A percentile compares a stretch with the other conserved stretches of the same genome.
These are phyloP conservation scores for Aspergillus pseudonomiae DNA, from an alignment of 2,329 filamentous ascomycete species.

Conservation along the genomic window DNA sequence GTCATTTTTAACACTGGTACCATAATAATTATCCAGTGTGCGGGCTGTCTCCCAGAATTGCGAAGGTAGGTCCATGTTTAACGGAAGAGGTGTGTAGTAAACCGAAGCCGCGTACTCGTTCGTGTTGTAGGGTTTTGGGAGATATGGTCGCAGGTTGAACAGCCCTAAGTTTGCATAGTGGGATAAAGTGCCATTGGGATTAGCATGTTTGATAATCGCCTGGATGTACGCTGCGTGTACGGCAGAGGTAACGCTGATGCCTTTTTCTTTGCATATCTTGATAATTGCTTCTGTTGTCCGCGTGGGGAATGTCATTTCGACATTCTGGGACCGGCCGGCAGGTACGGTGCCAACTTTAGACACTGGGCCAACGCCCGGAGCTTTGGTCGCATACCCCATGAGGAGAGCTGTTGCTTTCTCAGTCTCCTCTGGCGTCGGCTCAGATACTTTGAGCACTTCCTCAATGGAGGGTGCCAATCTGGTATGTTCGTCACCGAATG, in stretches of 20 bases:
- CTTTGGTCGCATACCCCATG: not conserved
- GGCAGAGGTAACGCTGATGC: not conserved
- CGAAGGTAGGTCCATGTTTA: not conserved
- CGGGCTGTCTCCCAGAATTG: not conserved
- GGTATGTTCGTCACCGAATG: not conserved
- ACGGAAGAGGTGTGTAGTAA: not conserved
- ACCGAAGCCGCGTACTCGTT: not conserved
- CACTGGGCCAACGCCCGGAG: not conserved
- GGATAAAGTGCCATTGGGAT: not conserved
- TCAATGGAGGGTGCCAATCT: not conserved
- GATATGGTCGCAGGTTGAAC: not conserved
- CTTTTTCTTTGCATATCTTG: not conserved
- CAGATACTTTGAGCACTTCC: not conserved
- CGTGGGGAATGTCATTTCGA: not conserved
- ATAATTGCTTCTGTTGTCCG: not conserved
- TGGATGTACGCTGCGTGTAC: not conserved
- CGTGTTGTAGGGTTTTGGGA: not conserved
- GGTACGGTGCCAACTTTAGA: not conserved
- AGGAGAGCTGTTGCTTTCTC: not conserved
- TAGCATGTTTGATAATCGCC: conserved; percentile 6
- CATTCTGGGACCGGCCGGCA: not conserved
- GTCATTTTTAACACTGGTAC: not conserved
- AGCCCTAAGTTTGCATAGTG: not conserved
- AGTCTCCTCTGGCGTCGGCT: not conserved
- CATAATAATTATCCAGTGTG: not conserved